A percentile compares a stretch with the other conserved stretches of the same genome.
These are phyloP conservation scores for Panicum hallii DNA, from an alignment of 202 grass and related monocot genomes.

Conservation along the genomic window DNA sequence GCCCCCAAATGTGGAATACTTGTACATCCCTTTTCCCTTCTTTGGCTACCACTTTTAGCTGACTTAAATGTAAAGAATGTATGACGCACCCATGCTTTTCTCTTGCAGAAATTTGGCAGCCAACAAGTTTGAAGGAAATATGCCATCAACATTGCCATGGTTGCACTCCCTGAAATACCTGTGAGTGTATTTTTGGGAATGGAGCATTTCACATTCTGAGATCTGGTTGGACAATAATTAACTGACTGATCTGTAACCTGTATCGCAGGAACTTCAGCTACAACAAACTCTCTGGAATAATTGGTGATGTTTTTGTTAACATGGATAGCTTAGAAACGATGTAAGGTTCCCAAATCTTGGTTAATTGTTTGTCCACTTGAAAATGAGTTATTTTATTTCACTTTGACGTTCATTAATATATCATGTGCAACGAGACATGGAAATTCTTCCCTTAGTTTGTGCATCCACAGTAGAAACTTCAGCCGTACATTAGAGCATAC, in stretches of 20 bases:
- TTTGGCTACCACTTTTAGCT: conserved; percentile 38
- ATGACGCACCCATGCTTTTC: not conserved
- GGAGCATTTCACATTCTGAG: conserved; percentile 9
- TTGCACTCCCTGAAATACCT: conserved; percentile 76
- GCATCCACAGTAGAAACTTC: conserved; percentile 31
- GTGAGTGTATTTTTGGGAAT: conserved; percentile 55
- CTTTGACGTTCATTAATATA: conserved; percentile 1
- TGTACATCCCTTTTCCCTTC: conserved; percentile 53
- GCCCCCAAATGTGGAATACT: conserved; percentile 77
- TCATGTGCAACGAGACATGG: not conserved
- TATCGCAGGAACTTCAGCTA: conserved; percentile 77
- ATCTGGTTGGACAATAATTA: conserved; percentile 33
- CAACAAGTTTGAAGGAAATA: conserved; percentile 70
- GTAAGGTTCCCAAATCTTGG: conserved; percentile 50
- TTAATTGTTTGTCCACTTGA: not conserved
- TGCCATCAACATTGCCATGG: conserved; percentile 69
- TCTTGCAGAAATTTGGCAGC: conserved; percentile 72
- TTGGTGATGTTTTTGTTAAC: conserved; percentile 81
- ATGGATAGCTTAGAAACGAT: conserved; percentile 72
- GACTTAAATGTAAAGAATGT: not conserved
- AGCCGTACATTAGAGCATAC: not conserved
- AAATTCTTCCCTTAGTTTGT: conserved; percentile 36
- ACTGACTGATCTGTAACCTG: conserved; percentile 14
- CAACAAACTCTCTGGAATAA: conserved; percentile 74
- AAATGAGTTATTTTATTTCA: conserved; percentile 37